phyloP scores from a whole-genome alignment of 768 basidiomycete genomes.

The Suillus subalutaceus region DNA sequence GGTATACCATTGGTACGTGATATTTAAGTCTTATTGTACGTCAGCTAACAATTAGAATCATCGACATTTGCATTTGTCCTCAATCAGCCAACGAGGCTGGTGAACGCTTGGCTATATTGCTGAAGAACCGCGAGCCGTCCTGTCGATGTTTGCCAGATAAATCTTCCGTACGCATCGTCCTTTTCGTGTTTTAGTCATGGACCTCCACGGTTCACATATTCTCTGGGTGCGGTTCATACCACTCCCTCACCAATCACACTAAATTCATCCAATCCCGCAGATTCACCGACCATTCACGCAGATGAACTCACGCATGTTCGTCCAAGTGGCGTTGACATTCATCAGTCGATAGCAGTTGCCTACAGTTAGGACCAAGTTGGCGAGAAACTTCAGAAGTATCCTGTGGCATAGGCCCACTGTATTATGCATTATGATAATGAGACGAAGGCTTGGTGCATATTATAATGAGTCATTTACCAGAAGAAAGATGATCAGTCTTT shows the following conservation, averaged over 20 bases:
- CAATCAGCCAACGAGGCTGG: slow-evolving; percentile 55
- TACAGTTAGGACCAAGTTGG: no score
- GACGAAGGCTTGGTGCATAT: no score
- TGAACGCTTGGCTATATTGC: slow-evolving; percentile 77
- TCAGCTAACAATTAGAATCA: not conserved
- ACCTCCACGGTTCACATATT: slow-evolving; percentile 67
- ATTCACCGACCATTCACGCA: slow-evolving; percentile 51
- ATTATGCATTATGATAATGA: no score
- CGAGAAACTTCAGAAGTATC: no score
- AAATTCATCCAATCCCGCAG: slow-evolving; percentile 36
- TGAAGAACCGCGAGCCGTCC: slow-evolving; percentile 73
- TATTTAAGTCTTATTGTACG: not conserved
- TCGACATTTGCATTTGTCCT: not conserved
- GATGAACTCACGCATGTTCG: slow-evolving; percentile 90
- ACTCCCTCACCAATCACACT: slow-evolving; percentile 1
- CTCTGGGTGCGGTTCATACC: slow-evolving; percentile 58
- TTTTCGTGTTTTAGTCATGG: slow-evolving; percentile 81
- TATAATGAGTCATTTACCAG: no score
- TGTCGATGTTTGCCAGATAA: slow-evolving; percentile 69
- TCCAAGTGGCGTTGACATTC: slow-evolving; percentile 44
- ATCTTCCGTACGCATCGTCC: slow-evolving; percentile 78
- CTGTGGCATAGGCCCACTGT: no score
- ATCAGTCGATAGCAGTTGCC: no score
- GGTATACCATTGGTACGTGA: slow-evolving; percentile 67
- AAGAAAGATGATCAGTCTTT: no score